Evolutionary conservation across 2,329 filamentous ascomycete genomes (phyloP).

Genomic region (Amauroascus verrucosus): DNA sequence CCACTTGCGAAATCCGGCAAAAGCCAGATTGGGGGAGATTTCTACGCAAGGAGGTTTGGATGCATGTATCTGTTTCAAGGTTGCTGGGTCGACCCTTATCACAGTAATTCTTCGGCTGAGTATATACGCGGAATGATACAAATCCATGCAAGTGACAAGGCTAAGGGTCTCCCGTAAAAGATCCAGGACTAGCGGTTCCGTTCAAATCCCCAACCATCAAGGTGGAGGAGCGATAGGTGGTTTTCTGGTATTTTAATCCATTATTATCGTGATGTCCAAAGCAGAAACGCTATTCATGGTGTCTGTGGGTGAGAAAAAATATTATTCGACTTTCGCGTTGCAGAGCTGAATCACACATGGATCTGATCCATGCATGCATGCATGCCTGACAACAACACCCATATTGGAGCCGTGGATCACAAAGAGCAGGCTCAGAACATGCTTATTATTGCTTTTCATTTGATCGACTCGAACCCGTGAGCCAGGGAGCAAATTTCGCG

Average conservation of each 20-base stretch:
- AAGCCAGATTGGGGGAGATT: conserved; percentile 17
- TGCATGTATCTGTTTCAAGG: conserved; percentile 2
- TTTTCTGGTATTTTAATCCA: too few species aligned
- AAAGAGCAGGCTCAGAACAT: neutral
- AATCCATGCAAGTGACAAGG: neutral
- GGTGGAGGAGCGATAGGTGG: too few species aligned
- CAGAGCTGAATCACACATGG: conserved; percentile 1
- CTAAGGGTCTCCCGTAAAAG: neutral
- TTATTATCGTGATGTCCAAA: too few species aligned
- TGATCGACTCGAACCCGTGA: neutral
- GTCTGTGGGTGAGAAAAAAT: neutral
- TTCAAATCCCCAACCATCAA: neutral
- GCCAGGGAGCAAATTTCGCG: neutral
- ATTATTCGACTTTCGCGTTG: neutral
- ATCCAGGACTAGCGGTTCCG: neutral
- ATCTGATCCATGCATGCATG: neutral
- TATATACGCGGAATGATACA: neutral
- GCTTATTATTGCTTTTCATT: neutral
- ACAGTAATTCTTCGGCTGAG: neutral
- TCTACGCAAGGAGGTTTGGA: too few species aligned
- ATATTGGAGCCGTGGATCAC: neutral
- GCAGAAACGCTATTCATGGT: neutral
- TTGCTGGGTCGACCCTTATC: neutral
- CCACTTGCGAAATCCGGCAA: conserved; percentile 11
- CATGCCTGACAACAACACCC: neutral